Evolutionary conservation across 2,329 filamentous ascomycete genomes (phyloP).

Genomic region (Alternaria gansuensis): DNA sequence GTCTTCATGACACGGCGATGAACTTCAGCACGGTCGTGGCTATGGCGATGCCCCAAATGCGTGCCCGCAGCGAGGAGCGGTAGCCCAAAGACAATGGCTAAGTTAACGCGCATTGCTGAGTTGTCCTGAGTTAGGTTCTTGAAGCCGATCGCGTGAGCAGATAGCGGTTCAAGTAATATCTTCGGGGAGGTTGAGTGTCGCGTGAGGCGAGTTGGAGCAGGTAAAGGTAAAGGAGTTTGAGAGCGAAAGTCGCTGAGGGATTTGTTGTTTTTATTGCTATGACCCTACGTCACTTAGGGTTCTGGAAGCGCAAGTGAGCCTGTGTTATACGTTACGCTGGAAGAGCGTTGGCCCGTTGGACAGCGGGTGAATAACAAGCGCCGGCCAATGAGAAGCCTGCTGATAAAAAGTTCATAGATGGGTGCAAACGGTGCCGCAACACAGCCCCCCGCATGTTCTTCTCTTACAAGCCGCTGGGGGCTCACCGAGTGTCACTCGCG

Average conservation of each 20-base stretch:
- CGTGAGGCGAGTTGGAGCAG: background rate
- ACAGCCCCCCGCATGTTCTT: background rate
- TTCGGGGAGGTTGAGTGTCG: conserved; percentile 4
- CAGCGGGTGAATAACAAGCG: background rate
- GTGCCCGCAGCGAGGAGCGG: conserved; percentile 11
- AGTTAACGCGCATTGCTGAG: conserved; percentile 8
- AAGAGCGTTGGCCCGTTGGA: conserved; percentile 3
- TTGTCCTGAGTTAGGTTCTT: background rate
- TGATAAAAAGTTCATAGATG: background rate
- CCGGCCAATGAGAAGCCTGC: conserved; percentile 6
- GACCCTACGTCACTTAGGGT: conserved; percentile 1
- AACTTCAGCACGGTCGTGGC: conserved; percentile 6
- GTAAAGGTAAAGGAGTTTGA: conserved; percentile 4
- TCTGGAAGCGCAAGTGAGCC: conserved; percentile 12
- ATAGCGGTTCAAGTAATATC: background rate
- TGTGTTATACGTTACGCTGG: conserved; percentile 5
- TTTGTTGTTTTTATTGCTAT: conserved; percentile 8
- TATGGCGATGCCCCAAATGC: background rate
- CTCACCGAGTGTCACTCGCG: background rate
- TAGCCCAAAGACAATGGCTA: background rate
- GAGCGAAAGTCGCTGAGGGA: background rate
- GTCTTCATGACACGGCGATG: conserved; percentile 13
- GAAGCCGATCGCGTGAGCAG: background rate
- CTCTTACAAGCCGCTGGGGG: background rate
- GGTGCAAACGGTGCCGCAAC: conserved; percentile 1